These are phyloP conservation scores for Globisporangium recalcitrans DNA, from an alignment of 352 stramenopile genomes.

Conservation along the genomic window DNA sequence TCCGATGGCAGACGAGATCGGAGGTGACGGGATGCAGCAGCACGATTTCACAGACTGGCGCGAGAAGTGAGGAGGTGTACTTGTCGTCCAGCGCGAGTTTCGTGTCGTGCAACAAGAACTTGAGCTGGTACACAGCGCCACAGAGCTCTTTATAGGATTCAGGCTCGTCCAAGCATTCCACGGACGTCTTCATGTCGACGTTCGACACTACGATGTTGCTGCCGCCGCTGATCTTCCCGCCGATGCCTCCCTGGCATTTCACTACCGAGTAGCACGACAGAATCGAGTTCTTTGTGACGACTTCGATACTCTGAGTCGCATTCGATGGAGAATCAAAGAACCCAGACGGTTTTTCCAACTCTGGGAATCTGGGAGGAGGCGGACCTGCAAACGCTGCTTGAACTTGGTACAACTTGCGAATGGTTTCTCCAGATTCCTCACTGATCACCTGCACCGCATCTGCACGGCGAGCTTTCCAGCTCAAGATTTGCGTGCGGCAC, in stretches of 20 bases:
- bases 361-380: not conserved
- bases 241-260: not conserved
- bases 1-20: conserved; percentile 18
- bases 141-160: conserved; percentile 14
- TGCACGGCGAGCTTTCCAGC: not conserved
- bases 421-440: conserved; percentile 2
- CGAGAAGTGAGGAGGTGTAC: conserved; percentile 18
- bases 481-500: conserved; percentile 25
- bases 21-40: conserved; percentile 22
- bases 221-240: not conserved
- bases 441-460: not conserved
- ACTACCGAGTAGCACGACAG: not conserved
- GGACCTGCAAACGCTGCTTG: not conserved
- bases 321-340: conserved; percentile 1
- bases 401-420: not conserved
- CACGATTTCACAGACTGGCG: conserved; percentile 20
- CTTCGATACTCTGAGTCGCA: not conserved
- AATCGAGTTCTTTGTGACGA: conserved; percentile 5
- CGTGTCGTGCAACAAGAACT: conserved; percentile 20
- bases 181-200: conserved; percentile 7
- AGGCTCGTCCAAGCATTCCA: not conserved
- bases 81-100: conserved; percentile 15
- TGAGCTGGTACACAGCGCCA: conserved; percentile 18
- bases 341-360: not conserved
- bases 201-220: not conserved